Conservation (phyloP, 2,329 filamentous ascomycete species). For the Coniochaeta pulveracea region DNA sequence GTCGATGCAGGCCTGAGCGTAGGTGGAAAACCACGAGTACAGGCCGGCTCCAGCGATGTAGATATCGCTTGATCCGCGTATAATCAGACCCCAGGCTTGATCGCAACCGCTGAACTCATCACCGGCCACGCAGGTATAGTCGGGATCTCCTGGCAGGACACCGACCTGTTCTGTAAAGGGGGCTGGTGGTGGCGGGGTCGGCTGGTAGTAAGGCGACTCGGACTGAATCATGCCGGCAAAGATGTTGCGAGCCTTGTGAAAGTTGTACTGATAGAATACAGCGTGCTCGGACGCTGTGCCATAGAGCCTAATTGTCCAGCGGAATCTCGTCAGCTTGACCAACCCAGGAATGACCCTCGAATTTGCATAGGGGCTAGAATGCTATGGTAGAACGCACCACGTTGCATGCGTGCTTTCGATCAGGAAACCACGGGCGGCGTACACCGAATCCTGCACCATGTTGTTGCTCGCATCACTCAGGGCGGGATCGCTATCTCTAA, state of each 20-base stretch:
- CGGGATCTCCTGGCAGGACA: conserved; percentile 4
- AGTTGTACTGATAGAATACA: conserved; percentile 39
- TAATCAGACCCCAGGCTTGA: conserved; percentile 12
- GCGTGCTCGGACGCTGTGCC: conserved; percentile 39
- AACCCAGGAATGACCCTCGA: too few species aligned
- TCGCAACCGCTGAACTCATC: conserved; percentile 9
- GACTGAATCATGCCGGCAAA: conserved; percentile 54
- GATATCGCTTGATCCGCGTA: conserved; percentile 10
- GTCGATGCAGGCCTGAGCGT: conserved; percentile 10
- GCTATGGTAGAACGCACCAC: not conserved
- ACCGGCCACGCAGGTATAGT: conserved; percentile 12
- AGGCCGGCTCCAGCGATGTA: conserved; percentile 13
- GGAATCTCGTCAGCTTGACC: not conserved
- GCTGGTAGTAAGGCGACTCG: conserved; percentile 51
- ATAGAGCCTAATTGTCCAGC: conserved; percentile 18
- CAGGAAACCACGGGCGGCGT: not conserved
- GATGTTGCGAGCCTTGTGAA: conserved; percentile 33
- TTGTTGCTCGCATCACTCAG: not conserved
- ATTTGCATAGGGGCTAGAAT: too few species aligned
- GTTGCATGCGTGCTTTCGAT: not conserved
- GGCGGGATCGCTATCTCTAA: conserved; percentile 18
- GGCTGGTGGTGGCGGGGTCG: conserved; percentile 19
- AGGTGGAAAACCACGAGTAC: conserved; percentile 15
- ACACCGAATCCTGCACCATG: not conserved
- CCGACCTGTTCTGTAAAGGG: conserved; percentile 4